These are phyloP conservation scores for Chrysanthemum seticuspe DNA, from an alignment of 129 eudicot genomes.

Conservation along the genomic window DNA sequence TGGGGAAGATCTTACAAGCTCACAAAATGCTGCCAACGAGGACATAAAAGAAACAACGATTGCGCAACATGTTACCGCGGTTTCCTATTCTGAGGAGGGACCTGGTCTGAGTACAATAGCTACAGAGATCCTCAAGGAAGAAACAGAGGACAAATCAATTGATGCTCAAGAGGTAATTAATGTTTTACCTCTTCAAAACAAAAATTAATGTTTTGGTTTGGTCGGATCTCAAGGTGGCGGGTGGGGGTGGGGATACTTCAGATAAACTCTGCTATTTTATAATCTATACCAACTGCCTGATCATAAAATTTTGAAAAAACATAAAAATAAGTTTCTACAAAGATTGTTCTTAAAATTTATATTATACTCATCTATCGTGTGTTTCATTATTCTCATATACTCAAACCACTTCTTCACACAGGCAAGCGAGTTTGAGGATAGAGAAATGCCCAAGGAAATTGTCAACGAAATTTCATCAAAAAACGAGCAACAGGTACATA, in stretches of 20 bases:
- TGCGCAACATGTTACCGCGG: neutral
- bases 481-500: constrained; percentile 12
- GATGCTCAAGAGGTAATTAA: constrained; percentile 25
- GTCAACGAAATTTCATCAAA: neutral
- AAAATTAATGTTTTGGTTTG: no score
- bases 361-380: neutral
- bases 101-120: neutral
- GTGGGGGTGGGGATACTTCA: no score
- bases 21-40: constrained; percentile 7
- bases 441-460: constrained; percentile 16
- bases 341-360: no score
- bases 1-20: constrained; percentile 4
- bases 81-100: constrained; percentile 12
- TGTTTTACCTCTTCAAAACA: no score
- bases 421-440: constrained; percentile 18
- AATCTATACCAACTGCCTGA: neutral
- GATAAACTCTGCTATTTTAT: no score
- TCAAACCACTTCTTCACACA: constrained; percentile 11
- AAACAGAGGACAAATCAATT: constrained; percentile 14
- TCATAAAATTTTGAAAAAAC: neutral
- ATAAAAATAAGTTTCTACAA: no score
- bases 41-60: constrained; percentile 10
- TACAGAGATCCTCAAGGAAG: constrained; percentile 7
- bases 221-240: no score
- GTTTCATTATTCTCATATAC: neutral